Base-by-base conservation (phyloP, 306 rosid genomes). In the Vigna unguiculata region DNA sequence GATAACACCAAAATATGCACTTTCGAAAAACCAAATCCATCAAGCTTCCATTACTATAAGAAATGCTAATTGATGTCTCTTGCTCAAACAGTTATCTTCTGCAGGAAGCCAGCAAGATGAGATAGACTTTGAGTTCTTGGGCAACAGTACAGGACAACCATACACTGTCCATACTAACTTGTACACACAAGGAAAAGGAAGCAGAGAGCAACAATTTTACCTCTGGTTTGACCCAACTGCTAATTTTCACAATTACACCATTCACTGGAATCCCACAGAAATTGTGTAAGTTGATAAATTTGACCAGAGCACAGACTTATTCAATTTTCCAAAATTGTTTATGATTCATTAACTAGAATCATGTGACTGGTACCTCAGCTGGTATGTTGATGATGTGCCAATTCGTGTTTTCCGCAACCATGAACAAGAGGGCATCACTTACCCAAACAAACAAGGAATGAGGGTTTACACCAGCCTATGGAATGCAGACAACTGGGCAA, bases 401-500 rank as follows among this genome's bases (percentile, higher is more conserved):
- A 85, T 91, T 43, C 76, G 90, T 32, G 93, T 93, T 54, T 91
- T 81, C 80, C 61, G 84, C 7, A 93, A 91, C 89, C 88, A 87
- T 2, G 84, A 87, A 78, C 79, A 76, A 2, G 65, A 88, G 51
- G 91, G 92, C 48, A 80, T 91, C 62, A 73, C 76, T 13, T 93
- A 83, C 85, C 97, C 96, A 47, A 89, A 71, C 83, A 76, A 87
- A 77, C 92, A 91, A 76, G 98, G 96, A 63, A 89, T 91, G 95
- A 84, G 69, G 68, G 93, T 83, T 64, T 80, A 88, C 79, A 64
- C 93, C 72, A 93, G 90, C 81, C 75, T 93, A 72, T 93, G 93
- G 96, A 85, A 93, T 41, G 94, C 89, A 7, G 94, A 90, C 59
- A 71, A 89, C 81, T 90, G 96, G 98, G 94, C 93, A 81, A 93